A percentile compares a stretch with the other conserved stretches of the same genome.
Conservation (phyloP, 345 rosid species). For the Salix arbutifolia region DNA sequence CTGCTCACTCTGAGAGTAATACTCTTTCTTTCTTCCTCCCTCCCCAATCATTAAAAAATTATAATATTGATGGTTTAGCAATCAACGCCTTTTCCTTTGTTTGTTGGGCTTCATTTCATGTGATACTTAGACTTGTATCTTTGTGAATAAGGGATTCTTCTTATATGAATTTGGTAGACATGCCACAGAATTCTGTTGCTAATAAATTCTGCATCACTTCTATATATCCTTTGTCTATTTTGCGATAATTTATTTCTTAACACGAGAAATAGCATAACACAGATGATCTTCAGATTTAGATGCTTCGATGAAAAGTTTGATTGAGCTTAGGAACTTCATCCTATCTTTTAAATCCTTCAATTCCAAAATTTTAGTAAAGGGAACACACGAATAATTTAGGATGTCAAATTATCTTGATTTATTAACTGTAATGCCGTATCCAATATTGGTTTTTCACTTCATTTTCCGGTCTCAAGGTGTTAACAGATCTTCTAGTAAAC, state of each 20-base stretch:
- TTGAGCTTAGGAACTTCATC: background rate
- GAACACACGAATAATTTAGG: background rate
- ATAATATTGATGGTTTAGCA: background rate
- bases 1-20: slow-evolving; percentile 59
- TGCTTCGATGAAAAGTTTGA: background rate
- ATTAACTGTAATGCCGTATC: background rate
- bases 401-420: background rate
- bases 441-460: background rate
- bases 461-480: background rate
- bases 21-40: background rate
- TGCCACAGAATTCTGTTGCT: background rate
- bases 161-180: no score
- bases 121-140: no score
- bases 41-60: background rate
- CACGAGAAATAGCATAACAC: background rate
- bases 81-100: background rate
- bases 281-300: background rate
- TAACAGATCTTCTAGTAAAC: background rate
- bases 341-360: background rate
- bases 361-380: background rate
- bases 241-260: background rate
- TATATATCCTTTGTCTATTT: background rate
- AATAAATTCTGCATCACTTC: background rate
- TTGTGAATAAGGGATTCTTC: no score
- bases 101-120: background rate